These are phyloP conservation scores for Calycina marina DNA, from an alignment of 2,329 filamentous ascomycete genomes.

Conservation along the genomic window DNA sequence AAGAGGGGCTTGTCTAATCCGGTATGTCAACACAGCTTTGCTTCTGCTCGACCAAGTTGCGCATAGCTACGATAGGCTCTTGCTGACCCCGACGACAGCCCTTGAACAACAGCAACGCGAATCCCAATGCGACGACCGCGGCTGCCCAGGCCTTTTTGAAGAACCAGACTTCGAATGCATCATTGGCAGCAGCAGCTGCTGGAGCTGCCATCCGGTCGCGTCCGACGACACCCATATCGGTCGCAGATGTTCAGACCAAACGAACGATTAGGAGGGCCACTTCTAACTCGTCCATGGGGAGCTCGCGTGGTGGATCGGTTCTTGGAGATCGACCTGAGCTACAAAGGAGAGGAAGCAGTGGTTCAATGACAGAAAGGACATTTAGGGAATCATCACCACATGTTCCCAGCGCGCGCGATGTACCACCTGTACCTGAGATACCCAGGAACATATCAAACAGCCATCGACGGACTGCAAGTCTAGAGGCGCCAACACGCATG, in stretches of 20 bases:
- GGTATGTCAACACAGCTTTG: conserved; percentile 21
- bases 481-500: conserved; percentile 24
- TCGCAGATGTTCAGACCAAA: conserved; percentile 77
- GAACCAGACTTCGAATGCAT: conserved; percentile 45
- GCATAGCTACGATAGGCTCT: conserved; percentile 2
- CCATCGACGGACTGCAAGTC: conserved; percentile 22
- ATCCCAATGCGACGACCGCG: conserved; percentile 62
- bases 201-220: conserved; percentile 71
- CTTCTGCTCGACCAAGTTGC: conserved; percentile 1
- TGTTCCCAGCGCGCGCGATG: conserved; percentile 28
- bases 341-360: conserved; percentile 51
- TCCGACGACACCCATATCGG: conserved; percentile 62
- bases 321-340: conserved; percentile 30
- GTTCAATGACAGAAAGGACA: conserved; percentile 79
- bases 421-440: conserved; percentile 64
- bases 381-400: conserved; percentile 64
- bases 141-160: conserved; percentile 70
- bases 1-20: conserved; percentile 27
- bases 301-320: conserved; percentile 28
- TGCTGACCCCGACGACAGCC: conserved; percentile 31
- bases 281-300: conserved; percentile 55
- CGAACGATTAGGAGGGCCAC: conserved; percentile 60
- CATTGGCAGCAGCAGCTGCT: conserved; percentile 72
- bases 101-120: conserved; percentile 45
- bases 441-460: conserved; percentile 33